Evolutionary conservation across 2,329 filamentous ascomycete species (phyloP).

Genomic region (Tolypocladium paradoxum): DNA sequence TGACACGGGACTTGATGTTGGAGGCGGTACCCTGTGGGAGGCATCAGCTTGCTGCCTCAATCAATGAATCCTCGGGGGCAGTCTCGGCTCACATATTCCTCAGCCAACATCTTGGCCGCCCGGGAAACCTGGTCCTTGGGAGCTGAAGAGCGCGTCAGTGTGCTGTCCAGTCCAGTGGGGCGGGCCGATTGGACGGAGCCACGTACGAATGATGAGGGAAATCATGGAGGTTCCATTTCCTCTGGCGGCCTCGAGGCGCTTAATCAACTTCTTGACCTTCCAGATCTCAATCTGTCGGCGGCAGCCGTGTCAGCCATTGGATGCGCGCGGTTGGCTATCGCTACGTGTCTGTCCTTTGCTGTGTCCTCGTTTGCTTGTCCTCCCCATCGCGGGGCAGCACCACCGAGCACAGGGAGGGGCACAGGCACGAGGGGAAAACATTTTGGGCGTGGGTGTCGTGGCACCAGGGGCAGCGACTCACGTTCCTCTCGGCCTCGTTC

Average conservation of each 20-base stretch:
- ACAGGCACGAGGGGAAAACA: slow-evolving; percentile 3
- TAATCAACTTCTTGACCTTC: slow-evolving; percentile 99
- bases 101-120: slow-evolving; percentile 98
- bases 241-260: slow-evolving; percentile 90
- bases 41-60: slow-evolving; percentile 7
- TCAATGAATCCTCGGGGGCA: neutral
- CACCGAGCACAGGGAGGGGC: slow-evolving; percentile 11
- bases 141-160: slow-evolving; percentile 37
- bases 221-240: slow-evolving; percentile 99
- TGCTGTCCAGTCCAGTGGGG: neutral
- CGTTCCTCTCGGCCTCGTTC: slow-evolving; percentile 97
- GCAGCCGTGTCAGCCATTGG: slow-evolving; percentile 9
- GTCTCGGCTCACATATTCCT: slow-evolving; percentile 74
- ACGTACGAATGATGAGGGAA: slow-evolving; percentile 92
- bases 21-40: slow-evolving; percentile 77
- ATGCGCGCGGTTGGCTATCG: neutral
- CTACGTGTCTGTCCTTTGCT: neutral
- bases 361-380: no score
- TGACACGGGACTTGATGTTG: slow-evolving; percentile 99
- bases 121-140: slow-evolving; percentile 97
- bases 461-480: slow-evolving; percentile 24
- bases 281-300: slow-evolving; percentile 57
- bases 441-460: slow-evolving; percentile 5
- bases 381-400: slow-evolving; percentile 19
- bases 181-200: neutral